These are phyloP conservation scores for Botryotinia narcissicola DNA, from an alignment of 2,329 filamentous ascomycete species.

Conservation along the genomic window DNA sequence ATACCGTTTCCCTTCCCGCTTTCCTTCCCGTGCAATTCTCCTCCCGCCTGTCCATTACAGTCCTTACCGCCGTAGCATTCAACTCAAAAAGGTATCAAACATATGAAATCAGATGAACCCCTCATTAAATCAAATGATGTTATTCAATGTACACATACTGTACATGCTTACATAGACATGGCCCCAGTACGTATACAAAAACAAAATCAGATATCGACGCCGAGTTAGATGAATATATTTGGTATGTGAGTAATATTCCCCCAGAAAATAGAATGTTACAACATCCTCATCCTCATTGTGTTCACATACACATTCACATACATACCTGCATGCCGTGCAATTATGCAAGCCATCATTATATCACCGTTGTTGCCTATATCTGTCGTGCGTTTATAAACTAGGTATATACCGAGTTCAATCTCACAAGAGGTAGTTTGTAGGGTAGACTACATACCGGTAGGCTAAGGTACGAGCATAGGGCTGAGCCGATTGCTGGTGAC, in stretches of 20 bases:
- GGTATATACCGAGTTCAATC: neutral
- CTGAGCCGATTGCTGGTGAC: neutral
- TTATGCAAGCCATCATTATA: neutral
- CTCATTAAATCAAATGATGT: fast-evolving
- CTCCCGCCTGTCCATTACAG: neutral
- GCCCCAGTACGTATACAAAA: neutral
- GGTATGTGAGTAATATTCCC: neutral
- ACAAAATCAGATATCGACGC: neutral
- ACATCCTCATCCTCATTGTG: neutral
- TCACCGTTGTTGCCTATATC: neutral
- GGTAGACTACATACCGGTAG: neutral
- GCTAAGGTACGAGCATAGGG: neutral
- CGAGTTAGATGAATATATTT: neutral
- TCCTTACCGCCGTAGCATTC: neutral
- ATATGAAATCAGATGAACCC: neutral
- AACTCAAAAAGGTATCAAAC: neutral
- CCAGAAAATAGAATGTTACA: neutral
- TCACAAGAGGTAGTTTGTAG: neutral
- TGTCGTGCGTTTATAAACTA: neutral
- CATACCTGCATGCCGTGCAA: neutral
- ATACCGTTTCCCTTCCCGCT: neutral
- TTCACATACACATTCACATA: neutral
- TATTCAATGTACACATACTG: neutral
- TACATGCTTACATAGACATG: neutral
- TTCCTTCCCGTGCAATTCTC: neutral